Conservation (phyloP, 306 rosid genomes). For the Acacia confusa region DNA sequence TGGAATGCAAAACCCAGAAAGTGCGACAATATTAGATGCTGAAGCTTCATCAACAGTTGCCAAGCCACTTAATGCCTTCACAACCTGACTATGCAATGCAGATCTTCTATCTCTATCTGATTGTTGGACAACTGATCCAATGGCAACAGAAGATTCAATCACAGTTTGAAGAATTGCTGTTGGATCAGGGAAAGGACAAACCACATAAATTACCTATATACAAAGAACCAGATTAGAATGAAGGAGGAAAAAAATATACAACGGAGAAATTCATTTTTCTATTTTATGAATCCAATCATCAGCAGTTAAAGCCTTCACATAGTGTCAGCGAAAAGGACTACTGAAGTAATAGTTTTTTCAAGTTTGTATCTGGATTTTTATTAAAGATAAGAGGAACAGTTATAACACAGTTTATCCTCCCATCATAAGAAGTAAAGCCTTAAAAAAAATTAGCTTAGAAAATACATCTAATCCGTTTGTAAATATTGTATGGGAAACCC, state of each 20-base stretch:
- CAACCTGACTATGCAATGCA: slow-evolving; percentile 76
- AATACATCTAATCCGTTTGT: background rate
- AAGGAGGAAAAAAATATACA: background rate
- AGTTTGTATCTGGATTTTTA: background rate
- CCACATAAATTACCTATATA: slow-evolving; percentile 88
- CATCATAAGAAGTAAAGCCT: background rate
- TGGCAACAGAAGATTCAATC: slow-evolving; percentile 84
- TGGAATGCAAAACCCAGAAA: slow-evolving; percentile 84
- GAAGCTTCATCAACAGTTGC: slow-evolving; percentile 97
- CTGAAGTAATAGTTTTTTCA: background rate
- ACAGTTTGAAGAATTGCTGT: slow-evolving; percentile 89
- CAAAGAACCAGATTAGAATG: slow-evolving; percentile 12
- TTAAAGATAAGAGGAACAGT: background rate
- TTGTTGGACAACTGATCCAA: slow-evolving; percentile 83
- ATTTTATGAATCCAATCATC: slow-evolving; percentile 14
- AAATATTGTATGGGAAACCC: background rate
- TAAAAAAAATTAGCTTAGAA: background rate
- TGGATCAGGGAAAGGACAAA: slow-evolving; percentile 98
- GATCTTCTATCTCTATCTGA: slow-evolving; percentile 90
- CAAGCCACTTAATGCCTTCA: slow-evolving; percentile 88
- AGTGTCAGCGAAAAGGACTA: background rate
- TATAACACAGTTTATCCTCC: background rate
- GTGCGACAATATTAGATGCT: slow-evolving; percentile 75
- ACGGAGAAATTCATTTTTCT: slow-evolving; percentile 7
- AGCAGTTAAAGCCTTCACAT: background rate